These are phyloP conservation scores for Ormosia semicastrata DNA, from an alignment of 306 rosid genomes.

Conservation along the genomic window DNA sequence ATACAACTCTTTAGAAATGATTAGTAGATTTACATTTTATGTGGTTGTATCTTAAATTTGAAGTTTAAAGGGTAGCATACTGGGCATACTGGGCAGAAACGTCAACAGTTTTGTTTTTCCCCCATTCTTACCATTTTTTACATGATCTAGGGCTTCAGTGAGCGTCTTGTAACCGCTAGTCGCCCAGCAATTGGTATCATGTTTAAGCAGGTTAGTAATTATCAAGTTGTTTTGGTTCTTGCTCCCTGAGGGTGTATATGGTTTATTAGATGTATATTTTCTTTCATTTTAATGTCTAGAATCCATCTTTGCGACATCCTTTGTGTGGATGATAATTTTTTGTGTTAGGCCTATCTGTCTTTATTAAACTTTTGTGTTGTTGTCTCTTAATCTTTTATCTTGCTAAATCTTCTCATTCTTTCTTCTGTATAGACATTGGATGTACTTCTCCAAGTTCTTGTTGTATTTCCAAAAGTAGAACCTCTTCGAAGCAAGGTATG, in stretches of 20 bases:
- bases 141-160: conserved; percentile 84
- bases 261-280: not conserved
- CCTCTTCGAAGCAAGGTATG: conserved; percentile 70
- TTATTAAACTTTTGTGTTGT: not conserved
- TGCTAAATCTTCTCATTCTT: conserved; percentile 21
- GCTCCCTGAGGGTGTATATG: not conserved
- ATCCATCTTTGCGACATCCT: conserved; percentile 13
- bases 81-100: not conserved
- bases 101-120: not conserved
- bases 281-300: not conserved
- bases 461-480: conserved; percentile 79
- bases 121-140: conserved; percentile 9
- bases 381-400: not conserved
- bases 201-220: conserved; percentile 86
- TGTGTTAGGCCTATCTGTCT: conserved; percentile 5
- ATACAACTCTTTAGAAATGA: not conserved
- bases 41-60: not conserved
- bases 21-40: not conserved
- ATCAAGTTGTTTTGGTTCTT: not conserved
- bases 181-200: conserved; percentile 95
- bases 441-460: conserved; percentile 88
- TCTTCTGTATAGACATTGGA: conserved; percentile 67
- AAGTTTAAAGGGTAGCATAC: conserved; percentile 3
- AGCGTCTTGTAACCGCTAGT: conserved; percentile 90
- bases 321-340: not conserved